Evolutionary conservation across 768 basidiomycete genomes (phyloP).

Genomic region (Auriscalpium microsporum): DNA sequence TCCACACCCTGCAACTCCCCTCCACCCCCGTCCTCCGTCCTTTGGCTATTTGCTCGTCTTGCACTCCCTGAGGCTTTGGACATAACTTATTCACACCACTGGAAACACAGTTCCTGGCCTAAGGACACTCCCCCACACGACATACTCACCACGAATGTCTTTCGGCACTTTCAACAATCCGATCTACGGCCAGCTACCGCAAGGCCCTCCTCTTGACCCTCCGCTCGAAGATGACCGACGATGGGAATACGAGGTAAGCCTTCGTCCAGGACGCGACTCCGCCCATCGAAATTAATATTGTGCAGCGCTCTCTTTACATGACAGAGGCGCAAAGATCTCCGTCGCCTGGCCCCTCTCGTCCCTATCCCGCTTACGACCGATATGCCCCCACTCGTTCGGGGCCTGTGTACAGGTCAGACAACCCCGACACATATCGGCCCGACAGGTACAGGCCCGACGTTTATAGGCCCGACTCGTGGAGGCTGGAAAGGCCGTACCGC

Average conservation of each 20-base stretch:
- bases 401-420: constrained; percentile 30
- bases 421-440: constrained; percentile 33
- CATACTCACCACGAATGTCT: background rate
- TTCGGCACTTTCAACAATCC: background rate
- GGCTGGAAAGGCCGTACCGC: constrained; percentile 33
- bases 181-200: background rate
- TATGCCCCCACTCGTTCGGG: constrained; percentile 37
- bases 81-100: too few species aligned
- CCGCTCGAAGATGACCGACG: background rate
- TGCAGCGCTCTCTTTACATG: constrained; percentile 10
- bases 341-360: constrained; percentile 40
- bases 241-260: background rate
- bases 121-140: background rate
- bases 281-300: background rate
- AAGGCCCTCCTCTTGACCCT: background rate
- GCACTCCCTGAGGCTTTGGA: too few species aligned
- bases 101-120: too few species aligned
- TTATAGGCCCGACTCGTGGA: constrained; percentile 34
- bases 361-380: constrained; percentile 39
- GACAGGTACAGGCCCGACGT: constrained; percentile 2
- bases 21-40: too few species aligned
- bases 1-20: too few species aligned
- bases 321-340: constrained; percentile 33
- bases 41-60: too few species aligned
- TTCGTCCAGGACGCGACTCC: background rate